phyloP scores from a whole-genome alignment of 768 basidiomycete species.

The Clitopilus passeckerianus region DNA sequence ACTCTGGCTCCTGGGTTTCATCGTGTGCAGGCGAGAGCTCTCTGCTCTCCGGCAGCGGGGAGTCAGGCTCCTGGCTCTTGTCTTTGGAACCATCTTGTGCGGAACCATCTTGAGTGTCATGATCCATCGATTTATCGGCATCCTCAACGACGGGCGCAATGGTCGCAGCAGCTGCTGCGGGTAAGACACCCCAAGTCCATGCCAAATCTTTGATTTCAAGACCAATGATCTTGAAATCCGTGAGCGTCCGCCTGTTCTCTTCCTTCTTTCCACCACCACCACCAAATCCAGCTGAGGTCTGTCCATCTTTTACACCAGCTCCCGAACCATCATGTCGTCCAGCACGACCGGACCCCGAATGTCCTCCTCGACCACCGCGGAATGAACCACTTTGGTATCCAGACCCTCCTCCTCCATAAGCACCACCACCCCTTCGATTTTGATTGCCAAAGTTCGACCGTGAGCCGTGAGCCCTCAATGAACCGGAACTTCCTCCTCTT shows the following conservation, averaged over 20 bases:
- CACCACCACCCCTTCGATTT: conserved; percentile 59
- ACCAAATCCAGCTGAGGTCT: conserved; percentile 36
- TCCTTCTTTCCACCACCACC: conserved; percentile 68
- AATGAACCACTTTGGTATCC: conserved; percentile 39
- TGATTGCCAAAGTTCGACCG: conserved; percentile 63
- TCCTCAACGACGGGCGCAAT: conserved; percentile 29
- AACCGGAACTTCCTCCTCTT: conserved; percentile 39
- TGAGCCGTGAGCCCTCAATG: conserved; percentile 59
- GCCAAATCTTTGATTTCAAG: conserved; percentile 76
- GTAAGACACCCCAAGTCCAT: conserved; percentile 83
- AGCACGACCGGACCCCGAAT: conserved; percentile 33
- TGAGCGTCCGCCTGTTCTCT: conserved; percentile 87
- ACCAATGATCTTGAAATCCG: conserved; percentile 96
- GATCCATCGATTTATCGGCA: conserved; percentile 25
- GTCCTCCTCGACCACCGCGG: conserved; percentile 62
- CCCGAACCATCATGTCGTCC: conserved; percentile 37
- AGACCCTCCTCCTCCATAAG: conserved; percentile 34
- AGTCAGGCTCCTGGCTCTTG: conserved; percentile 14
- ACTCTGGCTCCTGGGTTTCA: background rate
- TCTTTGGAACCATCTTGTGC: conserved; percentile 4
- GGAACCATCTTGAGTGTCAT: conserved; percentile 13
- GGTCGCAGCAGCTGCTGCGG: conserved; percentile 23
- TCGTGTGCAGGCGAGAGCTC: background rate
- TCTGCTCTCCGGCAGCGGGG: background rate
- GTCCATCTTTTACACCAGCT: conserved; percentile 44